Base-by-base conservation (phyloP, 192 early-diverging fungal genomes). In the Pilobolus umbonatus region DNA sequence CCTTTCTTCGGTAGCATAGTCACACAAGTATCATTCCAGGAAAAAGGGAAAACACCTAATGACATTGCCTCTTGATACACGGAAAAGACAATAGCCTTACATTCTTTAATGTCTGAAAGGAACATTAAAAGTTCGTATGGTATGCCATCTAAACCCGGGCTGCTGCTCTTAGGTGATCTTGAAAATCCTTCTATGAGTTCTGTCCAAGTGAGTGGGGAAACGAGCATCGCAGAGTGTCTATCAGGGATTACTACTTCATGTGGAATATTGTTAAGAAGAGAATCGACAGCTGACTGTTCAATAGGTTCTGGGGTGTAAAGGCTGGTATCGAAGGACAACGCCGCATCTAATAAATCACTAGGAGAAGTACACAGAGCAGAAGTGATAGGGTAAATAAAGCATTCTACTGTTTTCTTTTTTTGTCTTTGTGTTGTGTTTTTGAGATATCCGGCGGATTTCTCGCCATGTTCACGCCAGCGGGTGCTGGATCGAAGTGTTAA, bases 1-100 rank as follows among this genome's bases (percentile, higher is more conserved):
- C 72, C 66, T 40, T 68, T 68, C 44, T 69, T 74, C 32, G 39
- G 39, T 26, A 62, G 28, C 0, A 62, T 42, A 14, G 10, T n/a
- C 15, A 57, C 11, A 12, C 42, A n/a, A 1, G 55, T 57, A 19
- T 9, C 7, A 2, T 2, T 5, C 55, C 55, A 57, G 10, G 40
- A 30, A 4, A 14, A 2, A 10, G 52, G 61, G 9, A 62, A 47
- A 34, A 32, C 29, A 29, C 42, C 52, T 11, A 29, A 6, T 1
- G 10, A 15, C 4, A 47, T 17, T 8, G 48, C 50, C 5, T 45
- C 40, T 6, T 57, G 26, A 45, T 45, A 57, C 10, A 57, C n/a
- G 11, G 26, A 19, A 42, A 21, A 5, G 10, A 28, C 15, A 7
- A 52, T 28, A 36, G 26, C 4, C 11, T 15, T 11, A 53, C 8